phyloP scores from a whole-genome alignment of 1,139 yeast genomes.

The Lizanozyma gosingica region DNA sequence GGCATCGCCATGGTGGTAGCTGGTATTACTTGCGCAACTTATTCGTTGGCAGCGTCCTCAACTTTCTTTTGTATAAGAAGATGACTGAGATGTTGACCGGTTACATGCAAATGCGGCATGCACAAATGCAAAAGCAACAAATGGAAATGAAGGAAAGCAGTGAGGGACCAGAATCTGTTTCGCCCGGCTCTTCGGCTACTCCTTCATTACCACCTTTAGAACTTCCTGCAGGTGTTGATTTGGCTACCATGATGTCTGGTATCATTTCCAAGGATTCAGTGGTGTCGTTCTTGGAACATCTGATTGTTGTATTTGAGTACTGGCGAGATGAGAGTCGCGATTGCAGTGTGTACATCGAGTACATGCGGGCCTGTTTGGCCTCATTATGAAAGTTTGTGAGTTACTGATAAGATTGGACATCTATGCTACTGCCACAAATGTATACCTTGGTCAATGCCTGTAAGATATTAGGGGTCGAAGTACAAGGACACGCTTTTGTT shows the following conservation, averaged over 20 bases:
- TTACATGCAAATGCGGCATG: neutral
- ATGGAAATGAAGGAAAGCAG: neutral
- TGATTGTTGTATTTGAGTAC: constrained; percentile 23
- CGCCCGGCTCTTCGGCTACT: neutral
- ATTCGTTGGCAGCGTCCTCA: constrained; percentile 22
- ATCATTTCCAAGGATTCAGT: constrained; percentile 19
- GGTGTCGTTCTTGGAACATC: constrained; percentile 21
- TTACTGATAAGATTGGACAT: too few species aligned
- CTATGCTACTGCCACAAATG: too few species aligned
- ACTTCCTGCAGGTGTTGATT: neutral
- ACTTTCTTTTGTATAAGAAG: constrained; percentile 24
- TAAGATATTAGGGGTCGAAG: too few species aligned
- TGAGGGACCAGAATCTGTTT: neutral
- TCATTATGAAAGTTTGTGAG: neutral
- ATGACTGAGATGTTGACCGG: constrained; percentile 13
- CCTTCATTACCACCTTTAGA: neutral
- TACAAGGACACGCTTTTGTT: too few species aligned
- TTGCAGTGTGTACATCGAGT: constrained; percentile 21
- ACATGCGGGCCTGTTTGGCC: constrained; percentile 16
- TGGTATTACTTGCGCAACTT: constrained; percentile 31
- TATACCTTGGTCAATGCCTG: too few species aligned
- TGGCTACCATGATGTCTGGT: constrained; percentile 10
- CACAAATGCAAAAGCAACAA: neutral
- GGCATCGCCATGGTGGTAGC: constrained; percentile 34
- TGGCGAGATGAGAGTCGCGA: constrained; percentile 32